These are phyloP conservation scores for Geosmithia flava DNA, from an alignment of 2,329 filamentous ascomycete genomes.

Conservation along the genomic window DNA sequence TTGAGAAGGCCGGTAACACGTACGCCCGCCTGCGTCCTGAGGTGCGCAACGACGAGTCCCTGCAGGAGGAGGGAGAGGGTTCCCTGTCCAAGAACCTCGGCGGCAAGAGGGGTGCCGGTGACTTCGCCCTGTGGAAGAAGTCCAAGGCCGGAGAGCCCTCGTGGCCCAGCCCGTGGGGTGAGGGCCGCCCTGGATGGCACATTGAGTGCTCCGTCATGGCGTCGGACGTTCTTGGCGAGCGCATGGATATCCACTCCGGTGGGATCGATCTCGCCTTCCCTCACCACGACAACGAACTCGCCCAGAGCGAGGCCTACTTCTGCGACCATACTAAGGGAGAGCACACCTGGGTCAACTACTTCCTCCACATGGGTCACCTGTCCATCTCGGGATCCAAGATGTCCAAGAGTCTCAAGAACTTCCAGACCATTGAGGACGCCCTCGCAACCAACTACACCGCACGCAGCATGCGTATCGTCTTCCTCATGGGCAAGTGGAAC, in stretches of 20 bases:
- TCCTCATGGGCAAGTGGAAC: constrained; percentile 80
- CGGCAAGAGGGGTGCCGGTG: constrained; percentile 63
- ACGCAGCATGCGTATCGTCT: constrained; percentile 70
- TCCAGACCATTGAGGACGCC: constrained; percentile 83
- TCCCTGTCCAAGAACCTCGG: constrained; percentile 52
- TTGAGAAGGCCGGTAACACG: constrained; percentile 71
- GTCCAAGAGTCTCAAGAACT: constrained; percentile 94
- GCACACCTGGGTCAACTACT: constrained; percentile 88
- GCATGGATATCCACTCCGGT: constrained; percentile 88
- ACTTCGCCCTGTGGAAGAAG: constrained; percentile 91
- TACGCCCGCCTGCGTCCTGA: constrained; percentile 81
- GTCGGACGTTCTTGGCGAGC: constrained; percentile 68
- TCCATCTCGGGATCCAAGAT: constrained; percentile 82
- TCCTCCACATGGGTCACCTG: constrained; percentile 88
- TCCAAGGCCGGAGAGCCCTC: constrained; percentile 85
- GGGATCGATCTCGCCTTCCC: constrained; percentile 87
- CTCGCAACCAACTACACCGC: constrained; percentile 60
- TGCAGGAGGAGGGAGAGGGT: constrained; percentile 84
- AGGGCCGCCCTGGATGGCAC: constrained; percentile 86
- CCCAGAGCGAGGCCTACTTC: constrained; percentile 83
- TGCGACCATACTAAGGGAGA: constrained; percentile 34
- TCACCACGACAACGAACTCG: constrained; percentile 86
- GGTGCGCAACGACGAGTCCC: constrained; percentile 68
- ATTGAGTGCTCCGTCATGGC: constrained; percentile 98
- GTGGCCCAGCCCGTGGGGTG: constrained; percentile 82